Base-by-base conservation (phyloP, 176 grass and related monocot genomes). In the Leersia perrieri region DNA sequence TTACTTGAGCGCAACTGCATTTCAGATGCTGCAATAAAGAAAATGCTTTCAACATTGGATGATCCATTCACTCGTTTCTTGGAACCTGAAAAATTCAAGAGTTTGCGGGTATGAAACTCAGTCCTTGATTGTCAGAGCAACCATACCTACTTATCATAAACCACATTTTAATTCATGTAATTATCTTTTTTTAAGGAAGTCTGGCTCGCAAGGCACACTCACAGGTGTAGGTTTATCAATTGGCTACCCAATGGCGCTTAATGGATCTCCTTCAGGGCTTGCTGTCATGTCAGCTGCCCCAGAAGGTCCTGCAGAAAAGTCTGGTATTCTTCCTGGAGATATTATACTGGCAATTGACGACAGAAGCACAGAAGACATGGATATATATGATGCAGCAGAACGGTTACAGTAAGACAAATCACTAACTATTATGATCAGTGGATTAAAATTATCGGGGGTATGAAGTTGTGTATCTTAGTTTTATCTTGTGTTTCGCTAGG, bases 61-160 rank as follows among this genome's bases (percentile, higher is more conserved):
- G 96, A 95, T 45, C 92, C 96, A 36, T 98, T 98, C 87, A 98
- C 96, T 78, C 92, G 96, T 60, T 95, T 98, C 74, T 72, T 98
- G 64, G 96, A 98, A 80, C 96, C 96, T 14, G 96, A 98, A 80
- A 98, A 98, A 86, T 91, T 98, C 69, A 98, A 93, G 82, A 95
- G 88, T 34, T 95, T 98, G 90, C 86, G 88, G 92, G 96, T 98
- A 87, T 86, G 87, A 45, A 78, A 73, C 74, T 76, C 65, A 29
- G 10, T 41, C 47, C 31, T 44, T 35, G 70, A 26, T 34, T 45
- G 72, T n/a, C 75, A 66, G 31, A 68, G 53, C n/a, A 73, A 57
- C 25, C 35, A 51, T 14, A 80, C 61, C 23, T 75, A 30, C 53
- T 51, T 58, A 66, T 39, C 76, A 44, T 62, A 55, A 47, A 83